Evolutionary conservation across 352 stramenopile genomes (phyloP), one percentile per base, ranked within the genome.

Genomic region (Phytophthora chlamydospora): DNA sequence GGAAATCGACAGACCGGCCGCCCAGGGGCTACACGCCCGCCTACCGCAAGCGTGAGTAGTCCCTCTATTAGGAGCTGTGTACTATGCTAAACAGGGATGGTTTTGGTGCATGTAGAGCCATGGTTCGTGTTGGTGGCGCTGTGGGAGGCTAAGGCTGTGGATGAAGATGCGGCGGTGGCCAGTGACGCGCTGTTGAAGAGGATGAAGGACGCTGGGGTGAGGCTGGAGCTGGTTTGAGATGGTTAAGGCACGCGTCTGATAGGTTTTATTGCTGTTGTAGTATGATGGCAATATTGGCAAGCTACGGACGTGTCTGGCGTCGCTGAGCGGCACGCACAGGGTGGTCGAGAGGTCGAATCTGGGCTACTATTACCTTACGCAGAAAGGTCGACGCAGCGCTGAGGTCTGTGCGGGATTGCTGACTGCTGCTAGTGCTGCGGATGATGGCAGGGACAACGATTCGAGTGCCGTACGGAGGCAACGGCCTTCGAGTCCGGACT

Each of bases 121-220:
- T 95, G 87, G 87, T 91, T 80, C 24, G 75, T 93, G 43, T 57
- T 95, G 32, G 36, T 85, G 29, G 80, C 42, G 16, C 68, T 95
- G n/a, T 51, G 71, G 31, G 52, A 79, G 11, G 58, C 62, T 14
- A 45, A 58, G 3, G 87, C 87, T 6, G 67, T 61, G 16, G 57
- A 66, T 21, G 72, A 81, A 36, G 38, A 53, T 2, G 43, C 34
- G 4, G 77, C 83, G 2, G 46, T 94, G 29, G 13, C 81, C 4
- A 55, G 73, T 27, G 65, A 80, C 4, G 10, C 44, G 4, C 35
- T 93, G 51, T 62, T 92, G n/a, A 51, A 41, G 33, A 76, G 75
- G 19, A 88, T 95, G 63, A 62, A 76, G 42, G 38, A 47, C 5
- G 55, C 64, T 33, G 85, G 83, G 35, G 85, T 93, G 59, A 56